A percentile compares a stretch with the other conserved stretches of the same genome.
These are phyloP conservation scores for Phytophthora meadii DNA, from an alignment of 352 stramenopile species.

Conservation along the genomic window DNA sequence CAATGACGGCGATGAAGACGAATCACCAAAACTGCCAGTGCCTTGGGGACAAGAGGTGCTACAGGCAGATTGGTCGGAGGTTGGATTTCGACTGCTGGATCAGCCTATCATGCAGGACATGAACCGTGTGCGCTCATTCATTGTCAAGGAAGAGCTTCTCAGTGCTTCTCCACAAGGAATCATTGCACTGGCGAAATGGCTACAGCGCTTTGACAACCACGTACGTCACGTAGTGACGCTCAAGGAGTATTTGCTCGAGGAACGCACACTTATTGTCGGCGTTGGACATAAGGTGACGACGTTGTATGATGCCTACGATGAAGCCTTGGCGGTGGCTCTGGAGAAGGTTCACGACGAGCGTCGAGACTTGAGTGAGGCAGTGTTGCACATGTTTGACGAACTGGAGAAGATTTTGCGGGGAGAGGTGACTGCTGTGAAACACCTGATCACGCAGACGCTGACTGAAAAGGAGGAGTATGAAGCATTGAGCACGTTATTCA, in stretches of 20 bases:
- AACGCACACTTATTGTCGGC: slow-evolving; percentile 58
- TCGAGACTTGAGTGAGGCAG: slow-evolving; percentile 47
- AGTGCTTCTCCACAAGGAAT: slow-evolving; percentile 60
- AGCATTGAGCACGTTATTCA: slow-evolving; percentile 69
- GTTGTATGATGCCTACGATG: slow-evolving; percentile 67
- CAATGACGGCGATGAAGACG: slow-evolving; percentile 20
- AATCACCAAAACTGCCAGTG: slow-evolving; percentile 35
- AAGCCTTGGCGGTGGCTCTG: slow-evolving; percentile 50
- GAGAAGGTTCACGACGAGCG: slow-evolving; percentile 60
- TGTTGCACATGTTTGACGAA: slow-evolving; percentile 57
- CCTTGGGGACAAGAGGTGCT: slow-evolving; percentile 61
- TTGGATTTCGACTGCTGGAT: slow-evolving; percentile 65
- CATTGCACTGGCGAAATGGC: slow-evolving; percentile 66
- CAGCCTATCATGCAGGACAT: slow-evolving; percentile 70
- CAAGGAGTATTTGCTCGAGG: slow-evolving; percentile 75
- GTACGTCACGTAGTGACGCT: slow-evolving; percentile 61
- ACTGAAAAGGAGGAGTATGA: slow-evolving; percentile 63
- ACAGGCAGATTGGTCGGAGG: slow-evolving; percentile 51
- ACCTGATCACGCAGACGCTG: slow-evolving; percentile 61
- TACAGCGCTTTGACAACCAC: slow-evolving; percentile 68
- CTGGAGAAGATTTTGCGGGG: slow-evolving; percentile 61
- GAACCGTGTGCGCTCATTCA: slow-evolving; percentile 49
- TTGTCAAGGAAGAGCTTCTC: slow-evolving; percentile 57
- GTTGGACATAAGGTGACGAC: slow-evolving; percentile 72
- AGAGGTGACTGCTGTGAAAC: slow-evolving; percentile 58